Conservation (phyloP, 768 basidiomycete genomes). For the Thelephora ganbajun region DNA sequence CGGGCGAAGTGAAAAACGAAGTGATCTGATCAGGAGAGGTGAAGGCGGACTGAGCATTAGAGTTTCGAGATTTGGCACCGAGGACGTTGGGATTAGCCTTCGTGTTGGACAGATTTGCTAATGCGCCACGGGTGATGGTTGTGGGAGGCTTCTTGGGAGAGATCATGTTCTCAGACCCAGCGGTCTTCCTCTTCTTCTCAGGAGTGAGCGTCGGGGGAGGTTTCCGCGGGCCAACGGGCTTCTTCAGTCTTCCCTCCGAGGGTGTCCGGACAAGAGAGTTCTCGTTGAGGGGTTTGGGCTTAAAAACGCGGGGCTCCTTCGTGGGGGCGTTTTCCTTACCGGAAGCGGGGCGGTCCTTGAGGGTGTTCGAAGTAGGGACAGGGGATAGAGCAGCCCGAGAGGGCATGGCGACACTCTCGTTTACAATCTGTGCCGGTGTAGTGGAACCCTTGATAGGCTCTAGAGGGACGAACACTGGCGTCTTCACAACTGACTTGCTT, state of each 20-base stretch:
- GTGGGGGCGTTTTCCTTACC: constrained; percentile 8
- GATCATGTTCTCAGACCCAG: constrained; percentile 7
- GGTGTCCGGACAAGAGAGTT: background rate
- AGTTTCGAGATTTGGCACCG: no score
- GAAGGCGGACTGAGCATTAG: no score
- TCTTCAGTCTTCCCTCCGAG: constrained; percentile 8
- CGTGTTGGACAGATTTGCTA: no score
- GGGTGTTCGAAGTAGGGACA: no score
- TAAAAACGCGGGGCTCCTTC: no score
- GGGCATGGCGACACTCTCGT: background rate
- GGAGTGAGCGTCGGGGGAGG: constrained; percentile 13
- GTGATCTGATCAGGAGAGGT: no score
- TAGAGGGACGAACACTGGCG: constrained; percentile 8
- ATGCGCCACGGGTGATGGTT: no score
- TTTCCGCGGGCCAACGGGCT: constrained; percentile 15
- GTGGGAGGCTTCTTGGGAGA: no score
- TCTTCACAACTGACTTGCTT: background rate
- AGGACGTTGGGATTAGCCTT: no score
- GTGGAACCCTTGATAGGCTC: constrained; percentile 10
- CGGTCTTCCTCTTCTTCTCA: background rate
- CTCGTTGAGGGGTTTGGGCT: background rate
- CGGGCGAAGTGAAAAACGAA: no score
- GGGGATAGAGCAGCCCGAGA: no score
- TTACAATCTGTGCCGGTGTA: background rate
- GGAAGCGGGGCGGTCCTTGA: background rate